Base-by-base conservation (phyloP, 2,329 filamentous ascomycete genomes). In the Beauveria varroae region DNA sequence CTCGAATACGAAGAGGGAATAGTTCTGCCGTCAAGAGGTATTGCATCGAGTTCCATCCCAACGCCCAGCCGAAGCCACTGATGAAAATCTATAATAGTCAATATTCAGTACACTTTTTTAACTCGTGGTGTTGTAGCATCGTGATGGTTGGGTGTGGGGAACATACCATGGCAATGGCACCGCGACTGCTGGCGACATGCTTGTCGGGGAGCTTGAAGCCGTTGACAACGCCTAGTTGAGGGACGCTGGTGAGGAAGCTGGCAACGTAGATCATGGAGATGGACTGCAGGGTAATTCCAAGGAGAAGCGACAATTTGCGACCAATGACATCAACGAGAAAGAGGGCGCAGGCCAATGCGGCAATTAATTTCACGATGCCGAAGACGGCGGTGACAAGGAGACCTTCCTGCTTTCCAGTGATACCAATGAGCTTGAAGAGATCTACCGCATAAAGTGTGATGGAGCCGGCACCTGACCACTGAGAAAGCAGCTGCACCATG, bases 311-410 rank as follows among this genome's bases (percentile, higher is more conserved):
- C 8, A 85, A 82, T 73, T 91, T 92, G 62, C 90, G 86, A 5
- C 90, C 90, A 65, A 93, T 86, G 59, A 88, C 85, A 67, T 93
- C 90, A 65, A 93, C 88, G 9, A 93, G 81, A 80, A 93, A 91
- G 57, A 92, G 79, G 0, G 89, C 89, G 70, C 89, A 93, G 44
- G 84, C 65, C 37, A 92, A 70, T 16, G 87, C 84, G 0, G 86
- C 81, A 7, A 83, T 70, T 60, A 93, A 82, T 69, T 93, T 93
- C 67, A 91, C 79, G 57, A 91, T 82, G 49, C 89, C 89, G 59
- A 93, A 91, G 56, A 93, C 84, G 3, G 84, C 88, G 0, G 88
- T 92, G 16, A 89, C 83, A 43, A 92, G 84, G 0, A 92, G 81
- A 59, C 85, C 85, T 71, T 91, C 86, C 50, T 86, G 81, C 50